Evolutionary conservation across 768 basidiomycete genomes (phyloP), one percentile per base, ranked within the genome.

Genomic region (Pleurotus ostreatus): DNA sequence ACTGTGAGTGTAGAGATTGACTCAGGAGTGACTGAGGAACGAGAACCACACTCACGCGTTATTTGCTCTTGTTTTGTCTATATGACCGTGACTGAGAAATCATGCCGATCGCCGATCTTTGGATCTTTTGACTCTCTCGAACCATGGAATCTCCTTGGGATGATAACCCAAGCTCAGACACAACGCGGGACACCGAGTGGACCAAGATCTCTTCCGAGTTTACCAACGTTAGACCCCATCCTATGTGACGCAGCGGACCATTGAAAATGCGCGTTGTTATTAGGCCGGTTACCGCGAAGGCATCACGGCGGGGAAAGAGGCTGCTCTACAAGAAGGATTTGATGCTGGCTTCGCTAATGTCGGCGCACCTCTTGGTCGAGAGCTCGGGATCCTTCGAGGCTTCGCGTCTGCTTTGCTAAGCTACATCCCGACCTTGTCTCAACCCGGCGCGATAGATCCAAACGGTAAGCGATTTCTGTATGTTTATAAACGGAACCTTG

Each of bases 201-300:
- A 66, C 74, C 13, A 86, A 78, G 61, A 76, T 92, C 53, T 81
- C 86, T 0, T 76, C 78, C 1, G 81, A 84, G 37, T 92, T 90
- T 67, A 86, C 83, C 16, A 89, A 86, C 63, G 89, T 89, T 69
- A 47, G 77, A 12, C 54, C 5, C 59, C 30, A 34, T 9, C 15
- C 26, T 4, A 16, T 18, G 6, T 48, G 22, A 16, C 20, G 37
- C 43, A 55, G n/a, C 34, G 8, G 18, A 48, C 46, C 20, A 45
- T 2, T 48, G 60, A 23, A 44, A 30, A 18, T 16, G 49, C 54
- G 23, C n/a, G 20, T 25, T 18, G 41, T 49, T 46, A 16, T 40
- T 62, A 97, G 96, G 84, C 84, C 15, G 96, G 96, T 2, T 98
- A 98, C 65, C 84, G 96, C n/a, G 95, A 98, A 71, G 96, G 96